Base-by-base conservation (phyloP, 1,284 basidiomycete species). In the Puccinia novopanici region DNA sequence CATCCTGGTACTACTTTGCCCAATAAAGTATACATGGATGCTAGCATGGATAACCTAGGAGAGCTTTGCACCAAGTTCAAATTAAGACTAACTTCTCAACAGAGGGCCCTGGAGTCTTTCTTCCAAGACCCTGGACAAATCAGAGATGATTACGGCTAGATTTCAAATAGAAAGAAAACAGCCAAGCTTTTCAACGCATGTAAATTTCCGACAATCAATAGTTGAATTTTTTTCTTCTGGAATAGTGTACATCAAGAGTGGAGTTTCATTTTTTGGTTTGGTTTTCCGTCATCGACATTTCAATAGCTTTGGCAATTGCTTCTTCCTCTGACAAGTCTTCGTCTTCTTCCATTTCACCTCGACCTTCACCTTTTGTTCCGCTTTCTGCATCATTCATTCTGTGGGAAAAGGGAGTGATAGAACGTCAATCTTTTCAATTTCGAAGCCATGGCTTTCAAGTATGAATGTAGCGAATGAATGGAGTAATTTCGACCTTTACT, bases 231-330 rank as follows among this genome's bases (percentile, higher is more conserved):
- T 65, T 65, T 22, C 40, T 40, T 52, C 4, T 15, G 19, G 61
- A 42, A 22, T 65, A 65, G 42, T 42, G 22, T 65, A 65, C 61
- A 65, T 65, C 30, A 42, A 19, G 22, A 42, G 3, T 9, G 17
- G 27, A 30, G 40, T 50, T 73, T 55, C 50, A 73, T 37, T 73
- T 73, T 34, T 73, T 55, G 3, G 45, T 19, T 37, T 55, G 48
- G 50, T 73, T 40, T n/a, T 55, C 65, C 37, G 70, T 80, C 77
- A 80, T 80, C 45, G 63, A 70, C 77, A 80, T 80, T 59, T 80
- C 77, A 79, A 75, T 91, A 19, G 90, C 90, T 63, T 88, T 86
- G 71, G 89, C 88, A 83, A 91, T 90, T 78, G 88, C 90, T 81
- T 89, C 89, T 81, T 90, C 90, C 82, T 90, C 89, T 81, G 87